phyloP scores from a whole-genome alignment of 305 asterid genomes.

The Fraxinus albicans region DNA sequence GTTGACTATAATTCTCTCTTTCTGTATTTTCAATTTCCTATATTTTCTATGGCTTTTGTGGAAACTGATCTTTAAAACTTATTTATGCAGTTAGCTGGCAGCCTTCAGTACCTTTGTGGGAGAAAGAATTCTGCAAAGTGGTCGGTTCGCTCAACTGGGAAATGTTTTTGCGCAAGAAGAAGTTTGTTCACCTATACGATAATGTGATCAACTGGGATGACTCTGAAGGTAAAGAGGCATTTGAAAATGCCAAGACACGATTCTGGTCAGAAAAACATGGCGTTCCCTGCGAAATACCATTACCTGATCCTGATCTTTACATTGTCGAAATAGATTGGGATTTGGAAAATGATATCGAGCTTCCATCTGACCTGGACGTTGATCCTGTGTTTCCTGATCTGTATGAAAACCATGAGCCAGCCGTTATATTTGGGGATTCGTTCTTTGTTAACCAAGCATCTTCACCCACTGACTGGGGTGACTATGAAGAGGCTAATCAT shows the following conservation, averaged over 20 bases:
- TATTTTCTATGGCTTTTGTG: neutral
- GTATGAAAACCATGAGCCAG: slow-evolving; percentile 37
- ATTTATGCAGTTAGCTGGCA: slow-evolving; percentile 47
- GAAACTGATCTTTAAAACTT: neutral
- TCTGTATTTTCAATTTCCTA: neutral
- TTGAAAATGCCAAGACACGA: slow-evolving; percentile 53
- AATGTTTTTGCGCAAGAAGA: slow-evolving; percentile 46
- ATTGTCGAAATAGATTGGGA: slow-evolving; percentile 64
- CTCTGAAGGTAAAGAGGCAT: slow-evolving; percentile 69
- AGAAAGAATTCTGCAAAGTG: slow-evolving; percentile 56
- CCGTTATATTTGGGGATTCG: slow-evolving; percentile 55
- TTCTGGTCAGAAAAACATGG: slow-evolving; percentile 57
- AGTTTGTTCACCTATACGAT: slow-evolving; percentile 44
- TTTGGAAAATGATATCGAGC: slow-evolving; percentile 27
- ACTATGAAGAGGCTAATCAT: slow-evolving; percentile 5
- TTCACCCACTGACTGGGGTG: neutral
- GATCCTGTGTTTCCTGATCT: slow-evolving; percentile 16
- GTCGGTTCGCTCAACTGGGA: slow-evolving; percentile 63
- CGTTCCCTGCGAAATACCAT: slow-evolving; percentile 34
- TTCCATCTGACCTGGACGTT: slow-evolving; percentile 36
- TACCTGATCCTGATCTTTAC: slow-evolving; percentile 60
- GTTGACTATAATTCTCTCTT: too few relatives aligned
- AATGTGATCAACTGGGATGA: slow-evolving; percentile 60
- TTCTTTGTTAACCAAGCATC: slow-evolving; percentile 23
- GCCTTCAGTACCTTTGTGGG: slow-evolving; percentile 65